Conservation (phyloP, 1,284 basidiomycete species). For the Inonotus obliquus region DNA sequence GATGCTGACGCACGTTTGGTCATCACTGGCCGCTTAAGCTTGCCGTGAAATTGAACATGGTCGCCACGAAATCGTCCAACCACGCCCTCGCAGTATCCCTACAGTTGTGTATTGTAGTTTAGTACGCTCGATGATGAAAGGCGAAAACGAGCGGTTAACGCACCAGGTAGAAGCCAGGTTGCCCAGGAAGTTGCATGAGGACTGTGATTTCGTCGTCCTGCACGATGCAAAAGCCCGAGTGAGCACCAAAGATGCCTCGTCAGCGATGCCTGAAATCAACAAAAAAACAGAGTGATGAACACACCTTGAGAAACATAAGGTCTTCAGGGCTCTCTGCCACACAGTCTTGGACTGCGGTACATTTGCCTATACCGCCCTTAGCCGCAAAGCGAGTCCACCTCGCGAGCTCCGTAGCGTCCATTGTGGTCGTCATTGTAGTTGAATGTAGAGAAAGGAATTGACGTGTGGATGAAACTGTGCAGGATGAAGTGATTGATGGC, state of each 20-base stretch:
- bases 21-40: constrained; percentile 78
- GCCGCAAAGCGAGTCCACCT: constrained; percentile 77
- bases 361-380: constrained; percentile 78
- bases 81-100: constrained; percentile 89
- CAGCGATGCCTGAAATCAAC: not conserved
- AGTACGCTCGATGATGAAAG: not conserved
- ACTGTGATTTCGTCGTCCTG: constrained; percentile 80
- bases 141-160: constrained; percentile 28
- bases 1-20: constrained; percentile 49
- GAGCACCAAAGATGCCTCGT: too few relatives aligned
- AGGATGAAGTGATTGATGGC: not conserved
- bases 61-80: constrained; percentile 74
- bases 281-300: constrained; percentile 21
- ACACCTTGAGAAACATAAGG: constrained; percentile 83
- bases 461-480: not conserved
- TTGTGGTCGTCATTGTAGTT: constrained; percentile 24
- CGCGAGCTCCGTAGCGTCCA: constrained; percentile 69
- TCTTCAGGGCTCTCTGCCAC: constrained; percentile 74
- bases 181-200: constrained; percentile 64
- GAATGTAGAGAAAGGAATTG: not conserved
- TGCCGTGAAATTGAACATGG: constrained; percentile 69
- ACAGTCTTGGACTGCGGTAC: constrained; percentile 69
- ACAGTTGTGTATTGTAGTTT: constrained; percentile 4
- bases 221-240: too few relatives aligned
- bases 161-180: constrained; percentile 57